These are phyloP conservation scores for Aotearoamyces nothofagi DNA, from an alignment of 2,329 filamentous ascomycete genomes.

Conservation along the genomic window DNA sequence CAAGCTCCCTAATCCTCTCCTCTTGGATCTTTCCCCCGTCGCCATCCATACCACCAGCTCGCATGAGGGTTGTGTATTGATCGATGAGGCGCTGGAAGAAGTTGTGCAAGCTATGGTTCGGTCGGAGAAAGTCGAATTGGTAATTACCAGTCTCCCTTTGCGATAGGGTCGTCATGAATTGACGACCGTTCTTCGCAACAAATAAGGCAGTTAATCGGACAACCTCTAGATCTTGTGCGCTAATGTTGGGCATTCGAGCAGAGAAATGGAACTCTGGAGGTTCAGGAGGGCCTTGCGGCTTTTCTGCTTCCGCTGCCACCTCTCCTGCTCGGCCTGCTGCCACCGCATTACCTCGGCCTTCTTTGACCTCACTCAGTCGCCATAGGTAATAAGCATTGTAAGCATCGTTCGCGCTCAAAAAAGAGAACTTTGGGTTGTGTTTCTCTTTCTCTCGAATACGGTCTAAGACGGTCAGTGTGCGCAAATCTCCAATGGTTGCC, in stretches of 20 bases:
- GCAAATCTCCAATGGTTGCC: too few relatives aligned
- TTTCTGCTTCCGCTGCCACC: slow-evolving; percentile 37
- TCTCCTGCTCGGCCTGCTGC: slow-evolving; percentile 62
- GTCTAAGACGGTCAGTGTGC: slow-evolving; percentile 29
- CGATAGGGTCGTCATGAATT: slow-evolving; percentile 79
- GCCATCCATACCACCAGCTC: slow-evolving; percentile 50
- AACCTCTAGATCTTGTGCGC: slow-evolving; percentile 73
- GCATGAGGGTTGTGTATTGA: slow-evolving; percentile 74
- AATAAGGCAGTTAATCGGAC: slow-evolving; percentile 72
- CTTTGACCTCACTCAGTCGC: slow-evolving; percentile 74
- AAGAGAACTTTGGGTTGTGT: slow-evolving; percentile 81
- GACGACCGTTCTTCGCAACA: slow-evolving; percentile 81
- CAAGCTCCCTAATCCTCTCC: slow-evolving; percentile 56
- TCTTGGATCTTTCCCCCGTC: slow-evolving; percentile 49
- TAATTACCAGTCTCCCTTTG: slow-evolving; percentile 82
- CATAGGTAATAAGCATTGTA: slow-evolving; percentile 85
- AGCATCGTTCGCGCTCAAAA: slow-evolving; percentile 63
- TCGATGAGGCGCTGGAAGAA: slow-evolving; percentile 89
- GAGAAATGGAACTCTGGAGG: slow-evolving; percentile 86
- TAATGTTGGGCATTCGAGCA: slow-evolving; percentile 93
- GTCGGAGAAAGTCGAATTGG: slow-evolving; percentile 91
- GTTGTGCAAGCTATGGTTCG: slow-evolving; percentile 90
- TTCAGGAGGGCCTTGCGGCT: slow-evolving; percentile 68
- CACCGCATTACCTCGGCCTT: slow-evolving; percentile 66
- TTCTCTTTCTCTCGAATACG: slow-evolving; percentile 75